Evolutionary conservation across 73 alveolate genomes (phyloP).

Genomic region (Tetrahymena malaccensis): DNA sequence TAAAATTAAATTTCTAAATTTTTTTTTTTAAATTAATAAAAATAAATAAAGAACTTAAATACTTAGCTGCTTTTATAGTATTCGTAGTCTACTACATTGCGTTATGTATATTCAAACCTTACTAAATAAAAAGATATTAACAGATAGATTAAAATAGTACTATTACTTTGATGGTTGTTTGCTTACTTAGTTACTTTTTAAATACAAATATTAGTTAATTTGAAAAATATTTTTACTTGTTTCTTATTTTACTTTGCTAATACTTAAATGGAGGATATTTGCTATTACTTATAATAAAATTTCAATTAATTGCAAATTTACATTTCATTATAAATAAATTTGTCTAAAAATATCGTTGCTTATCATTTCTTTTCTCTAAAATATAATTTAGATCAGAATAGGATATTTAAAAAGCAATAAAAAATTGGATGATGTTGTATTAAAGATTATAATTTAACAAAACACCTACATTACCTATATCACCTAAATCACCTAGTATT

Average conservation of each 20-base stretch:
- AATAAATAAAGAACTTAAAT: neutral
- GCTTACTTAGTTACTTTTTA: neutral
- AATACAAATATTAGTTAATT: neutral
- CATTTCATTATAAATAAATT: neutral
- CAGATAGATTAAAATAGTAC: neutral
- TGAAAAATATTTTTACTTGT: neutral
- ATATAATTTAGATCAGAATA: no score
- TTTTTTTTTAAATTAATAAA: neutral
- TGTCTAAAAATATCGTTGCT: no score
- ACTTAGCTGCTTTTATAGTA: neutral
- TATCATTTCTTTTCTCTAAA: no score
- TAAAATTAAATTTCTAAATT: neutral
- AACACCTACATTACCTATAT: no score
- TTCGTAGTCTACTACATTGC: neutral
- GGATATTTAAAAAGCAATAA: no score
- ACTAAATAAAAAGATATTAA: neutral
- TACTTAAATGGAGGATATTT: neutral
- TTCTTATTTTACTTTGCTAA: neutral
- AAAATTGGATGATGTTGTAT: no score
- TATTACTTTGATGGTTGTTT: neutral
- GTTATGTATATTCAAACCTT: neutral
- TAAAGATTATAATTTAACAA: no score
- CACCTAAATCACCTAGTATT: no score
- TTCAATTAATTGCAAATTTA: neutral
- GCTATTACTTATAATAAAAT: neutral